phyloP scores from a whole-genome alignment of 768 basidiomycete genomes.

The Rickenella mellea region DNA sequence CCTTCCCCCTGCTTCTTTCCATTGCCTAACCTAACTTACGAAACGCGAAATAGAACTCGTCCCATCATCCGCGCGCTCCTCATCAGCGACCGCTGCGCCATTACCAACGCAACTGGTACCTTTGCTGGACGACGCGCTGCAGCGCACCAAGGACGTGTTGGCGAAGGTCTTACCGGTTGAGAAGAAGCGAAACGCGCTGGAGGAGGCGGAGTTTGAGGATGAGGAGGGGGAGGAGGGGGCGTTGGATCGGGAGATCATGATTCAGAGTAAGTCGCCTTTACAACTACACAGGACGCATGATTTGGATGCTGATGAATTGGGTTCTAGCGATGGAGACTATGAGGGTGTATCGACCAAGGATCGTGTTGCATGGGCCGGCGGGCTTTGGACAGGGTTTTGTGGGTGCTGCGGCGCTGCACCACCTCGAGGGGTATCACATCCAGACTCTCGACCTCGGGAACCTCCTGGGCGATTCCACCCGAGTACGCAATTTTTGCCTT shows the following conservation, averaged over 20 bases:
- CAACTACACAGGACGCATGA: not conserved
- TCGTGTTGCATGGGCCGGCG: conserved; percentile 67
- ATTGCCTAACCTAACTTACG: conserved; percentile 1
- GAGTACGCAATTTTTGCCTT: conserved; percentile 41
- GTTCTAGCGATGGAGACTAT: conserved; percentile 80
- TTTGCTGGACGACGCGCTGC: conserved; percentile 58
- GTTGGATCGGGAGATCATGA: conserved; percentile 77
- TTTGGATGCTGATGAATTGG: conserved; percentile 4
- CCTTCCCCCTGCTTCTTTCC: conserved; percentile 1
- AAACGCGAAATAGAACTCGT: conserved; percentile 62
- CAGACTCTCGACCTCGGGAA: conserved; percentile 90
- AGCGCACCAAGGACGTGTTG: conserved; percentile 65
- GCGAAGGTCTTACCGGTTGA: conserved; percentile 66
- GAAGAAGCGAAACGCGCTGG: conserved; percentile 76
- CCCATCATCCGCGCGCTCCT: conserved; percentile 89
- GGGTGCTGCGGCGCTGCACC: conserved; percentile 85
- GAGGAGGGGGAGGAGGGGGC: conserved; percentile 65
- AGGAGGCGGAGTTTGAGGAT: conserved; percentile 94
- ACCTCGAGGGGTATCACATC: conserved; percentile 91
- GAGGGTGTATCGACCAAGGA: conserved; percentile 81
- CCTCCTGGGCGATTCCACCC: conserved; percentile 78
- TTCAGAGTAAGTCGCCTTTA: conserved; percentile 55
- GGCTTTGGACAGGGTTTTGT: conserved; percentile 92
- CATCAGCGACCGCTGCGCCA: conserved; percentile 76
- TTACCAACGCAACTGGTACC: conserved; percentile 81